Evolutionary conservation across 768 basidiomycete species (phyloP).

Genomic region (Lanmaoa pseudosensibilis): DNA sequence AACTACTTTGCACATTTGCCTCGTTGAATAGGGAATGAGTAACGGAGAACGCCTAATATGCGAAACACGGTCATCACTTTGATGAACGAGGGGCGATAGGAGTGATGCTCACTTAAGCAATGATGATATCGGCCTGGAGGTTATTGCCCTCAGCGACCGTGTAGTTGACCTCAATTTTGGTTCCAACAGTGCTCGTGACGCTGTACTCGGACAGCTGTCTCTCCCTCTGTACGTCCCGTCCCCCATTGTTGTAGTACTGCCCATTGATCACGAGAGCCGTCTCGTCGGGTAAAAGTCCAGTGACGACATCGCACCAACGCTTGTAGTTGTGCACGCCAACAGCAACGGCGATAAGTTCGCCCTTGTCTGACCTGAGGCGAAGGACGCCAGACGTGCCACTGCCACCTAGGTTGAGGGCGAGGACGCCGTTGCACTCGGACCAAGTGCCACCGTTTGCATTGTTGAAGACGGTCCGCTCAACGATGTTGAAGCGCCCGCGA

Average conservation of each 20-base stretch:
- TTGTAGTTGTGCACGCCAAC: constrained; percentile 42
- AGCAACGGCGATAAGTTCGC: constrained; percentile 35
- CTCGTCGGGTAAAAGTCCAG: constrained; percentile 26
- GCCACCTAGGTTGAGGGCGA: constrained; percentile 35
- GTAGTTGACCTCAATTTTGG: neutral
- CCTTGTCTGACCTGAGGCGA: constrained; percentile 31
- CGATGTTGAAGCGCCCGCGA: neutral
- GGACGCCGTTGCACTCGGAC: constrained; percentile 18
- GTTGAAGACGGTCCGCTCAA: constrained; percentile 6
- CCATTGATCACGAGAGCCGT: constrained; percentile 29
- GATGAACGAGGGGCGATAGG: neutral
- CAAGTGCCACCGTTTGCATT: constrained; percentile 30
- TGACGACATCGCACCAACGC: constrained; percentile 41
- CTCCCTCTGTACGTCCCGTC: neutral
- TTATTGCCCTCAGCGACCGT: constrained; percentile 8
- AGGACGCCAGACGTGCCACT: constrained; percentile 43
- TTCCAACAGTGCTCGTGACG: constrained; percentile 9
- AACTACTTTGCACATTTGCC: too few relatives aligned
- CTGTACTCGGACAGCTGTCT: constrained; percentile 8
- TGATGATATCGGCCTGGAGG: constrained; percentile 5
- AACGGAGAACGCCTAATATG: neutral
- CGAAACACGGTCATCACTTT: neutral
- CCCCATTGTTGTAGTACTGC: constrained; percentile 26
- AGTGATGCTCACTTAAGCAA: constrained; percentile 2
- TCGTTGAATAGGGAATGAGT: too few relatives aligned